Evolutionary conservation across 352 stramenopile genomes (phyloP), one percentile per base, ranked within the genome.

Genomic region (Phytopythium sindhum): DNA sequence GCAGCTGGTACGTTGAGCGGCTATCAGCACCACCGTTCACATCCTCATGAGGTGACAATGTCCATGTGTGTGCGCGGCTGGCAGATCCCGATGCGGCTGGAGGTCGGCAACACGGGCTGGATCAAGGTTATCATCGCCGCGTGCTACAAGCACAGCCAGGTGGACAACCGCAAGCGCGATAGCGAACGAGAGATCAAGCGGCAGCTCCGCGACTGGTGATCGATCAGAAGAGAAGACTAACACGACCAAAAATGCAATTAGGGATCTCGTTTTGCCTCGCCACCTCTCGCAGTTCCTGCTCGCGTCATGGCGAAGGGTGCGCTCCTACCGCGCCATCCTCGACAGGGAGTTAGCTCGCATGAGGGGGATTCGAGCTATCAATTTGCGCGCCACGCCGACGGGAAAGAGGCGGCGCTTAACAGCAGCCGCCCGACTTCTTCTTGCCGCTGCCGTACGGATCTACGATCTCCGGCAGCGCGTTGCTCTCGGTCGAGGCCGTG

Each of bases 351-450:
- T 11, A 19, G 45, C 10, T 0, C 23, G 45, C 45, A 14, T 31
- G 8, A 4, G 23, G n/a, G 12, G 19, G 23, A 26, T 0, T 15
- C 42, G 11, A n/a, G 47, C 19, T 19, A 35, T 14, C 26, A 37
- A 5, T 31, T 11, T 14, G 15, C 5, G 47, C 26, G 24, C 14
- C 26, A 28, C 50, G 29, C 21, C 50, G 14, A 57, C 4, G 15
- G 50, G 33, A 2, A 21, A 26, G 19, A 2, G n/a, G 54, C 29
- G 21, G 35, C 23, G 35, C n/a, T 59, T 76, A 87, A 77, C 89
- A 95, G 77, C 86, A 95, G 66, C 81, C 86, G 42, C 84, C 74
- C 48, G 82, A 78, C 74, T 93, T 95, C 72, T 91, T 90, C 74
- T 93, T 91, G 68, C 81, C 84, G 33, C 81, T 74, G 24, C 86